Evolutionary conservation across 495 filamentous ascomycete genomes (phyloP), one percentile per base, ranked within the genome.

Genomic region (Aspergillus sclerotioniger): DNA sequence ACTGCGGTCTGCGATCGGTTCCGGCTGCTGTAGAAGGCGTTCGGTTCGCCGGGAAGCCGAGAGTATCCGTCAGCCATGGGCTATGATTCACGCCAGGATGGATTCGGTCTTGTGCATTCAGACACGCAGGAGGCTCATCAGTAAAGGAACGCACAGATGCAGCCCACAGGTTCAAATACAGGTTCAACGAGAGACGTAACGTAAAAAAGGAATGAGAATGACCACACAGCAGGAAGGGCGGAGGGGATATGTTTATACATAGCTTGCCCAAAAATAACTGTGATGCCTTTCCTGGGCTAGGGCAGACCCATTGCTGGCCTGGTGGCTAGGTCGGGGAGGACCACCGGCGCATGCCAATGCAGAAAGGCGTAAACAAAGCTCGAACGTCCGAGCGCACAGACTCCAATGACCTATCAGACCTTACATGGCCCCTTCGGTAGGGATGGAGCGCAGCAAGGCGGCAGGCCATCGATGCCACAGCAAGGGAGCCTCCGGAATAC

Each of bases 401-500:
- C 68, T 58, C 63, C 65, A 70, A 62, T 69, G 70, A 67, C 72
- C 71, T 70, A 74, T 72, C 74, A 60, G 62, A 71, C 73, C 76
- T 78, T 78, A 71, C 76, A 78, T 76, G 64, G 61, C 69, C 66
- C 67, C 67, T 71, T 74, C 62, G 67, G 58, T 67, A 75, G 71
- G 73, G 75, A 74, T 74, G 72, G 59, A 51, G 62, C 66, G 66
- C 70, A 69, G 76, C 68, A 78, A 78, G 76, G 76, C 69, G 72
- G 63, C 54, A 51, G 56, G 53, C 58, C 44, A 67, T 69, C 64
- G 59, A 55, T 32, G 50, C 60, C 49, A 63, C 66, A 72, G 75
- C 73, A 76, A 76, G 74, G 74, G 65, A 64, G 54, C 25, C 49
- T 35, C 44, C 62, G 60, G 63, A 53, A 60, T 35, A 32, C 45